Evolutionary conservation across 305 asterid species (phyloP).

Genomic region (Solanum hybrid): DNA sequence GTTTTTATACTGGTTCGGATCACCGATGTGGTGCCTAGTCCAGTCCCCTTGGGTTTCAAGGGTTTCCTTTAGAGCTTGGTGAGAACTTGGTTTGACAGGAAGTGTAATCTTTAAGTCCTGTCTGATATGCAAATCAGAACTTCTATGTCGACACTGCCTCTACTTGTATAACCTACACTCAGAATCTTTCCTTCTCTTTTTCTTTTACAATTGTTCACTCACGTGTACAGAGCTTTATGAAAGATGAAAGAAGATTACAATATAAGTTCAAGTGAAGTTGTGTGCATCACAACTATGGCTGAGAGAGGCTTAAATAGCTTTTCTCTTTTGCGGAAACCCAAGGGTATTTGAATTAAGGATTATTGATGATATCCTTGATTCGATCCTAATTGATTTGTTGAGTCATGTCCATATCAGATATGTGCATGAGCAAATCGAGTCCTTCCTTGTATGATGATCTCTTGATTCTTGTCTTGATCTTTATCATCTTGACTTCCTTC

Average conservation of each 20-base stretch:
- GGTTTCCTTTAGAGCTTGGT: background rate
- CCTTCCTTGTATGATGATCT: background rate
- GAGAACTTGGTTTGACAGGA: background rate
- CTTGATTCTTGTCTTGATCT: background rate
- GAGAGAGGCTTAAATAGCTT: background rate
- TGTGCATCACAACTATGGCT: background rate
- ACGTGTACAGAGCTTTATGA: background rate
- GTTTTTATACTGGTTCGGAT: background rate
- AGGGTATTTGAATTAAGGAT: background rate
- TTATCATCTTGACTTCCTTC: background rate
- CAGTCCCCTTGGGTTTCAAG: background rate
- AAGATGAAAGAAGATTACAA: background rate
- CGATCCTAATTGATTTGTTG: background rate
- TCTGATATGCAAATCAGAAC: background rate
- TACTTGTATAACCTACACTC: background rate
- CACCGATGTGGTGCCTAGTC: background rate
- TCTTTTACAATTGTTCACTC: background rate
- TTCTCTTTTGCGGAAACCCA: background rate
- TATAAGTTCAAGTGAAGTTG: background rate
- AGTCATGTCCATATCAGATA: background rate
- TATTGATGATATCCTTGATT: background rate
- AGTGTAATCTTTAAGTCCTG: background rate
- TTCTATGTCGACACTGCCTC: background rate
- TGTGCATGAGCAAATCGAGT: background rate
- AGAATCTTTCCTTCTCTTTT: background rate